Conservation (phyloP, 441 rosid species). For the Populus tomentosa region DNA sequence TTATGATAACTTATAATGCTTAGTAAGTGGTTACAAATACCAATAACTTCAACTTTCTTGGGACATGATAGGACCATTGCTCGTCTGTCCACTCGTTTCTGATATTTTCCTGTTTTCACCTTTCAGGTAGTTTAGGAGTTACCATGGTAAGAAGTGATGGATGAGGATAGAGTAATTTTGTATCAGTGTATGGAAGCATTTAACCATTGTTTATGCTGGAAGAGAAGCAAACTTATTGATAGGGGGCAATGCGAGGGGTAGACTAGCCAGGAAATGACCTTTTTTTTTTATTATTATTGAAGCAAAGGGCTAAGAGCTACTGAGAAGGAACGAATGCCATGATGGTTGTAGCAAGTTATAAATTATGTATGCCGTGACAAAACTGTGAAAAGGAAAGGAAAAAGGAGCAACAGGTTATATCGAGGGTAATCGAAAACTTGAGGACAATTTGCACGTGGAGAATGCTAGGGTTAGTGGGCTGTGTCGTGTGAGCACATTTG, state of each 20-base stretch:
- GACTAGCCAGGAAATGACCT: background rate
- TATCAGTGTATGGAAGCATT: slow-evolving; percentile 2
- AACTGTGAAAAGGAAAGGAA: too few species aligned
- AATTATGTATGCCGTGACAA: background rate
- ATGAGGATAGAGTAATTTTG: background rate
- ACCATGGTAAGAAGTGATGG: background rate
- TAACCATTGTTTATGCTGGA: background rate
- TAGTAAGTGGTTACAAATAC: background rate
- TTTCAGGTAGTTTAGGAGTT: slow-evolving; percentile 12
- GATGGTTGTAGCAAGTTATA: background rate
- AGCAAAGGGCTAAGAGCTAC: background rate
- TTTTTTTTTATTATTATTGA: too few species aligned
- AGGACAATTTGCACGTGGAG: background rate
- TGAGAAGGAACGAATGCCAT: background rate
- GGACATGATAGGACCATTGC: background rate
- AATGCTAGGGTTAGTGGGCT: background rate
- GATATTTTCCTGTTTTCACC: background rate
- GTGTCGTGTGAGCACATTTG: background rate
- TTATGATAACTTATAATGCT: background rate
- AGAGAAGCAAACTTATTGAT: background rate
- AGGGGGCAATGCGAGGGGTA: background rate
- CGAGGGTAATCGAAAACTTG: background rate
- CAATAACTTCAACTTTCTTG: background rate
- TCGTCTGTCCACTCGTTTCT: background rate
- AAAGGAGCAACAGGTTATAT: background rate